Conservation (phyloP, 2,329 filamentous ascomycete species). For the Sarocladium oryzae region DNA sequence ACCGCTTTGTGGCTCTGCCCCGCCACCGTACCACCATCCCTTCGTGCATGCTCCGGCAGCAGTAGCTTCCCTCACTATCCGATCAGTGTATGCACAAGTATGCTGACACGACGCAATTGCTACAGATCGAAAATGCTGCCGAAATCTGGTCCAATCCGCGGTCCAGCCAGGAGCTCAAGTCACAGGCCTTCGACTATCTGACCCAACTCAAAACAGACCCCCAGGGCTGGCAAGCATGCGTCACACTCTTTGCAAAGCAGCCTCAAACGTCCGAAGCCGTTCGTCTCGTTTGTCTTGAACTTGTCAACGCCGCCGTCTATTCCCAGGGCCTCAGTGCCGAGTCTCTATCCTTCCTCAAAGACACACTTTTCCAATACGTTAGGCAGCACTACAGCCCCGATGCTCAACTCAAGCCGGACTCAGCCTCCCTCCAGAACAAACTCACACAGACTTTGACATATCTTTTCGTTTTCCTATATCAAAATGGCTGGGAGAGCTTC, state of each 20-base stretch:
- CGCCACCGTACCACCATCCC: conserved; percentile 15
- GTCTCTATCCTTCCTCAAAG: conserved; percentile 69
- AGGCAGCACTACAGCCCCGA: conserved; percentile 64
- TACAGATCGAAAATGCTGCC: conserved; percentile 87
- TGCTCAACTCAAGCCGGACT: conserved; percentile 57
- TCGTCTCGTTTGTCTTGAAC: conserved; percentile 81
- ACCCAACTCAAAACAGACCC: conserved; percentile 74
- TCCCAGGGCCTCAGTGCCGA: conserved; percentile 67
- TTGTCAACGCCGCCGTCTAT: conserved; percentile 88
- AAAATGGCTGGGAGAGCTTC: conserved; percentile 79
- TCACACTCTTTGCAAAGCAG: conserved; percentile 73
- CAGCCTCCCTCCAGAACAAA: conserved; percentile 83
- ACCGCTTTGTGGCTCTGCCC: conserved; percentile 18
- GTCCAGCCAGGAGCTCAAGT: conserved; percentile 68
- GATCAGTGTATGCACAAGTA: conserved; percentile 10
- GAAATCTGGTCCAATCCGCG: conserved; percentile 83
- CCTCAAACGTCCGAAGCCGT: conserved; percentile 76
- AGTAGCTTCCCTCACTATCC: background rate
- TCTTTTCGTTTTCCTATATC: conserved; percentile 83
- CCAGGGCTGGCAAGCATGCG: conserved; percentile 85
- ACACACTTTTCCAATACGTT: conserved; percentile 76
- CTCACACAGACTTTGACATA: conserved; percentile 93
- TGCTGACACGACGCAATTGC: conserved; percentile 14
- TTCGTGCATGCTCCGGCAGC: background rate
- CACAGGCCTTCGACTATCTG: conserved; percentile 76